Evolutionary conservation across 331 rosid genomes (phyloP).

Genomic region (Acacia concinna): DNA sequence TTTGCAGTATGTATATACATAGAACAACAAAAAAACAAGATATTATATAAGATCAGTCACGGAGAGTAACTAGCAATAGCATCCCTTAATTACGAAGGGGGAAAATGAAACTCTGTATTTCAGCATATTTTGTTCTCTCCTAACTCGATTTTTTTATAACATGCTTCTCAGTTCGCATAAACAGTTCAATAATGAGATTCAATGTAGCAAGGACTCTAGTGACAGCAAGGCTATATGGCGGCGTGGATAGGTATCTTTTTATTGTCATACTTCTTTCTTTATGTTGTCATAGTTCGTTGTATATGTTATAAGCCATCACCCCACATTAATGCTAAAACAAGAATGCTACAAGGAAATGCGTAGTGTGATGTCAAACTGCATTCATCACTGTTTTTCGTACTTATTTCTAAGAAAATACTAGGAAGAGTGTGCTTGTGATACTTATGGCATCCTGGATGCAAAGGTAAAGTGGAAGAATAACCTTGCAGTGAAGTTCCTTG

Average conservation of each 20-base stretch:
- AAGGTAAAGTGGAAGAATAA: constrained; percentile 38
- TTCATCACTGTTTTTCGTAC: constrained; percentile 2
- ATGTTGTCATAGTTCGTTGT: not conserved
- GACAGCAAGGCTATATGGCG: not conserved
- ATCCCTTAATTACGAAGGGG: not conserved
- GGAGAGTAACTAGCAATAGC: not conserved
- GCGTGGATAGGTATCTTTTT: constrained; percentile 2
- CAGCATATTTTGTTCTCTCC: constrained; percentile 4
- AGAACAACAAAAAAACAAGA: constrained; percentile 3
- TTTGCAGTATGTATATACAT: not conserved
- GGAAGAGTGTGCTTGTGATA: constrained; percentile 11
- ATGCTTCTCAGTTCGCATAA: not conserved
- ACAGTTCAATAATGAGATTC: not conserved
- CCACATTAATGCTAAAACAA: not conserved
- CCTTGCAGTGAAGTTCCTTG: constrained; percentile 59
- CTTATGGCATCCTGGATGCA: constrained; percentile 17
- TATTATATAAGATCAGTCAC: constrained; percentile 4
- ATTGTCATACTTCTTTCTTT: not conserved
- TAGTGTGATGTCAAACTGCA: not conserved
- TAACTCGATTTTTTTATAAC: not conserved
- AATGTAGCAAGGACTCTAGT: constrained; percentile 13
- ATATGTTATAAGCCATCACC: constrained; percentile 16
- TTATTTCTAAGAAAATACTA: not conserved
- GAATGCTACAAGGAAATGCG: constrained; percentile 8
- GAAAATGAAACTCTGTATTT: not conserved